Percentiles rank a stretch among this genome's conserved stretches.
phyloP scores from a whole-genome alignment of 73 alveolate species.

The Tetrahymena thermophila region DNA sequence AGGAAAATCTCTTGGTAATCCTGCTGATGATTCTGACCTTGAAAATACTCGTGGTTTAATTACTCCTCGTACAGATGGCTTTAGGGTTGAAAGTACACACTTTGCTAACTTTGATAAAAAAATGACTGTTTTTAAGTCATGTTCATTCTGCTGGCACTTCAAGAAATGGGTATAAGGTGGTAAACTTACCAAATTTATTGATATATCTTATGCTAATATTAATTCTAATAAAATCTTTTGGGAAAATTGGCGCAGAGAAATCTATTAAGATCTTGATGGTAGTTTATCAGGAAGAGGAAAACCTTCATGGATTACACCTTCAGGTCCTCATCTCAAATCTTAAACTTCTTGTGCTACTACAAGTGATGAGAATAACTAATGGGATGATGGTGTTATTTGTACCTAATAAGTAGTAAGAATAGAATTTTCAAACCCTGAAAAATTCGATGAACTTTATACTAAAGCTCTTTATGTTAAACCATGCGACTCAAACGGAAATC shows the following conservation, averaged over 20 bases:
- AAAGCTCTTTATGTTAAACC: constrained; percentile 5
- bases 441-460: not conserved
- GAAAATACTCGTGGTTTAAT: constrained; percentile 41
- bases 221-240: constrained; percentile 2
- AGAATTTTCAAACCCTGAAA: constrained; percentile 13
- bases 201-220: not conserved
- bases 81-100: constrained; percentile 29
- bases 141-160: constrained; percentile 53
- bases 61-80: constrained; percentile 61
- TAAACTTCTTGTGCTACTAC: not conserved
- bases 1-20: constrained; percentile 50
- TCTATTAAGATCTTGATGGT: constrained; percentile 52
- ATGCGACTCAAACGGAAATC: not conserved
- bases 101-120: constrained; percentile 38
- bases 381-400: constrained; percentile 39
- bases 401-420: constrained; percentile 10
- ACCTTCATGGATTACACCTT: constrained; percentile 29
- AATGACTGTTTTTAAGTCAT: constrained; percentile 36
- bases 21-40: constrained; percentile 11
- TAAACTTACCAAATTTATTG: constrained; percentile 8
- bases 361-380: not conserved
- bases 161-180: constrained; percentile 47
- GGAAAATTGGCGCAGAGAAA: constrained; percentile 40
- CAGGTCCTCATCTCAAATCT: constrained; percentile 10
- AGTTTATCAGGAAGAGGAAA: constrained; percentile 10